Evolutionary conservation across 2,329 filamentous ascomycete genomes (phyloP), one percentile per base, ranked within the genome.

Genomic region (Dendryphion nanum): DNA sequence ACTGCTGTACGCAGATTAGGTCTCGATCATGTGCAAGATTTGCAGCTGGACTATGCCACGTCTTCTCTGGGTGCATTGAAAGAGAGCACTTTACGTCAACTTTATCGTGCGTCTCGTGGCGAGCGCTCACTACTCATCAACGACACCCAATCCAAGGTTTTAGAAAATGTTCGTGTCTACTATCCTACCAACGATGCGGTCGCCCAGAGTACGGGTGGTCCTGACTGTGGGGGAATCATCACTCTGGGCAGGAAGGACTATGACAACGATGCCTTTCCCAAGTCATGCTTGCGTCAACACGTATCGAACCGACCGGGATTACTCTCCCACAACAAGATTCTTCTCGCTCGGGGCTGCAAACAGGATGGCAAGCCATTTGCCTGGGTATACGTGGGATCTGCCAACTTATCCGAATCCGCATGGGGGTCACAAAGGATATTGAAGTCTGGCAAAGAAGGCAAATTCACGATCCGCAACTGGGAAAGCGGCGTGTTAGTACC

Each of bases 371-470:
- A 38, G 45, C 68, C 68, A 17, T 63, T 68, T 28, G 81, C 82
- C 4, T 97, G 88, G 84, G 84, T 78, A 2, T 97, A 97, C 58
- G 69, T 95, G 24, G 93, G 93, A 13, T 95, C 88, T 53, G 88
- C 89, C 6, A 98, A 98, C 66, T 68, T 95, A 18, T 95, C 89
- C 0, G 89, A 96, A 65, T 90, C 86, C 61, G 93, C 93, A 19
- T 98, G 93, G 91, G 93, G 91, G 16, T 82, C 82, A 32, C 67
- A 95, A 19, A 79, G 83, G 37, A 82, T 82, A 55, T 84, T 94
- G 53, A 81, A 77, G 50, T 67, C 63, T 6, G 84, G 79, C 2
- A 83, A 83, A 44, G 67, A 78, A 44, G 78, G 81, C 10, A 95
- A 89, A 63, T 74, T 97, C 46, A 89, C 78, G 45, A 89, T 86